These are phyloP conservation scores for Calvatia gigantea DNA, from an alignment of 768 basidiomycete species.

Conservation along the genomic window DNA sequence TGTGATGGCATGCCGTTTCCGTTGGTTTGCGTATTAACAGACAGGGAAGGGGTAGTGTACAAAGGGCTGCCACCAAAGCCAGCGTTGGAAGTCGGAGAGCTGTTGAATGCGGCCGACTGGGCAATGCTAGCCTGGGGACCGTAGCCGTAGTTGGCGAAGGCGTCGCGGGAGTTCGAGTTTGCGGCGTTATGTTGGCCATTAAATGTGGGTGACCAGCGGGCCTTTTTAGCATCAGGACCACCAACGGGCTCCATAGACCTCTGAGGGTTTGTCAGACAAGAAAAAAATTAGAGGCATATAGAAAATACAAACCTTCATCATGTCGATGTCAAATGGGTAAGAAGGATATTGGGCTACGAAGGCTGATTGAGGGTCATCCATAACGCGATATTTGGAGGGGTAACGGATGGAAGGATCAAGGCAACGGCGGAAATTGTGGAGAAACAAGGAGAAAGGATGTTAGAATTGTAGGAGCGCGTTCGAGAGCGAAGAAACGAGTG, in stretches of 20 bases:
- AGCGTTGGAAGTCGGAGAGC: conserved; percentile 40
- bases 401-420: conserved; percentile 44
- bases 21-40: conserved; percentile 60
- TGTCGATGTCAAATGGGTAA: conserved; percentile 82
- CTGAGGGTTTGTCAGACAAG: conserved; percentile 33
- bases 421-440: conserved; percentile 43
- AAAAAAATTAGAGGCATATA: neutral
- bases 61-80: conserved; percentile 56
- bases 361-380: conserved; percentile 75
- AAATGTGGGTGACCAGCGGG: conserved; percentile 79
- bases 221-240: conserved; percentile 85
- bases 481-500: conserved; percentile 46
- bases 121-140: conserved; percentile 67
- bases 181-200: conserved; percentile 28
- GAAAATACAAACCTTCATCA: conserved; percentile 89
- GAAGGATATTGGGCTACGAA: conserved; percentile 67
- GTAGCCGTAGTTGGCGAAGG: conserved; percentile 86
- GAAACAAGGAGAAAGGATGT: conserved; percentile 44
- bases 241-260: conserved; percentile 83
- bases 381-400: conserved; percentile 31
- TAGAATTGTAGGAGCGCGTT: conserved; percentile 50
- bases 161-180: conserved; percentile 43
- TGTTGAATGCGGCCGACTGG: conserved; percentile 47
- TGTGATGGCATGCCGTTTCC: conserved; percentile 49
- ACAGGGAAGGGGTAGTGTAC: conserved; percentile 70